Base-by-base conservation (phyloP, 2,329 filamentous ascomycete genomes). In the Venturia pyrina region DNA sequence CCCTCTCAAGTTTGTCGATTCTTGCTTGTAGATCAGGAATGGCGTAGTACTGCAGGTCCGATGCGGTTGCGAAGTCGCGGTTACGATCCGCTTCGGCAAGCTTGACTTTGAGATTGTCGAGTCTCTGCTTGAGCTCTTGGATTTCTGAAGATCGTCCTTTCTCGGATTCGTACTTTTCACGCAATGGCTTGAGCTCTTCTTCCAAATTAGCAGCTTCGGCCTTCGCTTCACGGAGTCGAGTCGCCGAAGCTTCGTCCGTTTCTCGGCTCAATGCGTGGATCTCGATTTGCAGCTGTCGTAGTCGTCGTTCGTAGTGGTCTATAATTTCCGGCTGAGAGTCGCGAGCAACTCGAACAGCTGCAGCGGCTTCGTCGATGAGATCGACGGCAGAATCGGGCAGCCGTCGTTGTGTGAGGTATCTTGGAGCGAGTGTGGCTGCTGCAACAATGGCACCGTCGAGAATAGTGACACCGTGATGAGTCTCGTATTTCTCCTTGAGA, bases 291-390 rank as follows among this genome's bases (percentile, higher is more conserved):
- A 98, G 83, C 77, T 99, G 95, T 67, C 92, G 89, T 68, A 92
- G 83, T 73, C 88, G 91, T 70, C 95, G 88, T 78, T 99, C 95
- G 64, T 99, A 84, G 64, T 91, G 96, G 78, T 99, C 95, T 64
- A 99, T 89, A 41, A 93, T 88, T 79, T 99, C 95, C 2, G 95
- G 95, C 72, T 98, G 93, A 1, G 95, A 99, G n/a, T 99, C 95
- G 70, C 95, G 87, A 43, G 93, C 92, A 34, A 99, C 96, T 66
- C 92, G 86, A 67, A 99, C 95, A n/a, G 95, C 95, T 1, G 95
- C 93, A 0, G 95, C 93, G 46, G 95, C 95, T 76, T 99, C 95
- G 72, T 99, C 95, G 68, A 99, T 90, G 61, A 99, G 81, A 75
- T 99, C 95, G 68, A 99, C 96, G 28, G 95, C 95, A 3, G 95